A percentile compares a stretch with the other conserved stretches of the same genome.
Evolutionary conservation across 192 early-diverging fungal species (phyloP).

Genomic region (Dissophora ornata): DNA sequence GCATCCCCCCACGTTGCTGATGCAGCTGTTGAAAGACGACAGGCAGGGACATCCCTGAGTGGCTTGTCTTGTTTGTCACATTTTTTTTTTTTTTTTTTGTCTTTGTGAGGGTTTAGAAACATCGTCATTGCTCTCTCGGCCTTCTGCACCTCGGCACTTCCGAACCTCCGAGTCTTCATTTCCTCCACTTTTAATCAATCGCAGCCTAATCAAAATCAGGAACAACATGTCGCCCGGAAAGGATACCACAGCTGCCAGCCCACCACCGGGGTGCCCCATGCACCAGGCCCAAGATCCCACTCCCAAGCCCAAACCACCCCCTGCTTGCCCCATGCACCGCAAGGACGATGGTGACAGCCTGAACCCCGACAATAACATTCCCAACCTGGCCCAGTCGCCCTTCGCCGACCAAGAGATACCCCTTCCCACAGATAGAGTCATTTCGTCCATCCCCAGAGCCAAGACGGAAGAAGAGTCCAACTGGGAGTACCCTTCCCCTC

Average conservation of each 20-base stretch:
- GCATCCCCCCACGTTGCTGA: too few species aligned
- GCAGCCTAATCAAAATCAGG: background rate
- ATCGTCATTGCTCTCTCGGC: too few species aligned
- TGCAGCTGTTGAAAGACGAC: too few species aligned
- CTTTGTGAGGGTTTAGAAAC: background rate
- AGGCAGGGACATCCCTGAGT: too few species aligned
- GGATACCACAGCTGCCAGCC: constrained; percentile 49
- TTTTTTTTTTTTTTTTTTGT: background rate
- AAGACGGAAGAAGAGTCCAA: constrained; percentile 55
- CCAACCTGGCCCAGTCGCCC: constrained; percentile 75
- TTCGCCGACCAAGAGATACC: constrained; percentile 72
- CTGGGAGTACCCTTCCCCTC: constrained; percentile 93
- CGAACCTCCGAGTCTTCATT: background rate
- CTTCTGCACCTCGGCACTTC: too few species aligned
- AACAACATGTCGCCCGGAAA: constrained; percentile 50
- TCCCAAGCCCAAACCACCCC: constrained; percentile 52
- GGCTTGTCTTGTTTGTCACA: constrained; percentile 18
- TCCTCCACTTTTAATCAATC: constrained; percentile 7
- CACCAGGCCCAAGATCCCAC: constrained; percentile 40
- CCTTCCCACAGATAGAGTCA: constrained; percentile 83
- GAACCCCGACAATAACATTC: constrained; percentile 96
- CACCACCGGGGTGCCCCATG: constrained; percentile 64
- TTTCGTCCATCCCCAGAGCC: constrained; percentile 84
- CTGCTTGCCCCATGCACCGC: constrained; percentile 63
- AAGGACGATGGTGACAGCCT: constrained; percentile 56